A percentile compares a stretch with the other conserved stretches of the same genome.
These are phyloP conservation scores for Trichosporon faecale DNA, from an alignment of 1,284 basidiomycete species.

Conservation along the genomic window DNA sequence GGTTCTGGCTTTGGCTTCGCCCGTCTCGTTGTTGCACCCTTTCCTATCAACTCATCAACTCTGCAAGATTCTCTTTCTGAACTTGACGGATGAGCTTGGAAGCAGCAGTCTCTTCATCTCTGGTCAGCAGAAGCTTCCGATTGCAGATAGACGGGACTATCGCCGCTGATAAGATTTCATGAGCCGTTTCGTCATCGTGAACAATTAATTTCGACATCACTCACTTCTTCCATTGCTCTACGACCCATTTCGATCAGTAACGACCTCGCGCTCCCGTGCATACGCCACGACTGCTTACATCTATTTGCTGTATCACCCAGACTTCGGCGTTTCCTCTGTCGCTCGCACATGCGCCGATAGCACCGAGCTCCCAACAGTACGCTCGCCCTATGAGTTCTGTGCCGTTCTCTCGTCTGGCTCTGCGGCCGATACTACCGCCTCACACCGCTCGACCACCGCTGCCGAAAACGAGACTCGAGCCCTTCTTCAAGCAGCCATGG, in stretches of 20 bases:
- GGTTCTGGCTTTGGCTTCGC: no score
- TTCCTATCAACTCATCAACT: no score
- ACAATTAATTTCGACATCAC: neutral
- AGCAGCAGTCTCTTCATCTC: neutral
- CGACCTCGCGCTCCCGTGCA: no score
- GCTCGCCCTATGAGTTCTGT: neutral
- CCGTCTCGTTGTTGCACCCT: neutral
- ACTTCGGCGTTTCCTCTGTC: no score
- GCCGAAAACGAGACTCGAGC: conserved; percentile 27
- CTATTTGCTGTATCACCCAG: no score
- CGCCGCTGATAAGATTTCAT: conserved; percentile 2
- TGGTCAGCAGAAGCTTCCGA: neutral
- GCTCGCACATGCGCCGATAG: neutral
- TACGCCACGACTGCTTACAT: no score
- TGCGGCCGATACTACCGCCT: neutral
- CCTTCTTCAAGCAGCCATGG: conserved; percentile 67
- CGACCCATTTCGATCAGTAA: neutral
- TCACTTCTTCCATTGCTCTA: neutral
- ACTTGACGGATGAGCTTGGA: no score
- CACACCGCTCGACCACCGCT: neutral
- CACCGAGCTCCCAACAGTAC: neutral
- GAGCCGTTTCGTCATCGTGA: neutral
- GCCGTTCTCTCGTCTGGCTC: neutral
- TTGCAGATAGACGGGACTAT: neutral
- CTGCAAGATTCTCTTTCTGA: no score